Conservation (phyloP, 495 filamentous ascomycete genomes). For the Aspergillus bertholletiae region DNA sequence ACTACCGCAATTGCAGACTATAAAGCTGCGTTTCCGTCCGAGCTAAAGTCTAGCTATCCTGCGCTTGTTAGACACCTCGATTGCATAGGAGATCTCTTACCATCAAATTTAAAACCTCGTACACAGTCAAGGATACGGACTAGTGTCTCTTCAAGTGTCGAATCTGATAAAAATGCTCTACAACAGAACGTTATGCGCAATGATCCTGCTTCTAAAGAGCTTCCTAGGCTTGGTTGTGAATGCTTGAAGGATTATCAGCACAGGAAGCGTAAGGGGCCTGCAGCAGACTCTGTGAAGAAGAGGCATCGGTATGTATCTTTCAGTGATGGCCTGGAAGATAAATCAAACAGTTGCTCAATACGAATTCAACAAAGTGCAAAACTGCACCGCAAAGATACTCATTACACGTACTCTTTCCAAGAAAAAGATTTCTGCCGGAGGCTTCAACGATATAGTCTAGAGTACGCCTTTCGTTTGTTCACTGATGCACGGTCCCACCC, state of each 20-base stretch:
- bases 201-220: neutral
- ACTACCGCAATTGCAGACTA: neutral
- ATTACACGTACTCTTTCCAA: conserved; percentile 39
- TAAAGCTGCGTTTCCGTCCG: neutral
- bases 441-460: conserved; percentile 63
- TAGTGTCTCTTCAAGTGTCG: neutral
- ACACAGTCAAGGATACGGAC: no score
- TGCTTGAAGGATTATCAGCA: neutral
- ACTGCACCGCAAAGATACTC: neutral
- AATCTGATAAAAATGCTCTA: neutral
- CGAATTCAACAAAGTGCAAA: neutral
- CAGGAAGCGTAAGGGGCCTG: neutral
- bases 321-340: neutral
- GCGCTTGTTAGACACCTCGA: neutral
- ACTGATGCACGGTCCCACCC: conserved; percentile 49
- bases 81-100: neutral
- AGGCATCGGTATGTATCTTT: neutral
- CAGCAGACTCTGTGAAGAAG: neutral
- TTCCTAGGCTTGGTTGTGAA: neutral
- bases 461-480: conserved; percentile 61
- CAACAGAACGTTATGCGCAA: neutral
- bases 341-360: neutral
- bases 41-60: neutral
- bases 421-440: conserved; percentile 70
- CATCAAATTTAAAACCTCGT: neutral